phyloP scores from a whole-genome alignment of 345 rosid genomes.

The Sonneratia caseolaris region DNA sequence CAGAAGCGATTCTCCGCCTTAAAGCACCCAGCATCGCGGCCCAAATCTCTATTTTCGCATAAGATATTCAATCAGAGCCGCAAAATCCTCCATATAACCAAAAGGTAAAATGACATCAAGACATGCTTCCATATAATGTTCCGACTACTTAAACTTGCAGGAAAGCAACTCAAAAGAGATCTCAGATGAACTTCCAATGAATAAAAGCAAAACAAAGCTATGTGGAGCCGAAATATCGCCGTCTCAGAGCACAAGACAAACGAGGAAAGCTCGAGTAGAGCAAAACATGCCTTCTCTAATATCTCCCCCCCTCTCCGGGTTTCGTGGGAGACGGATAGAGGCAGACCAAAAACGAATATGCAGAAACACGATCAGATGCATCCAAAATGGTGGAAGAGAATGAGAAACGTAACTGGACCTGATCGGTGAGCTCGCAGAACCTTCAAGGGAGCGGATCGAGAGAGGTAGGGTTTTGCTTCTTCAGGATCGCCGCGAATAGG shows the following conservation, averaged over 20 bases:
- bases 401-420: neutral
- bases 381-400: neutral
- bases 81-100: neutral
- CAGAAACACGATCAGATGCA: neutral
- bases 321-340: neutral
- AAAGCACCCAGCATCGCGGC: slow-evolving; percentile 14
- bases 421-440: neutral
- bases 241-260: neutral
- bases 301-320: neutral
- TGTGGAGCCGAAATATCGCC: too few relatives aligned
- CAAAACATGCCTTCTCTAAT: neutral
- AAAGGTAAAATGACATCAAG: neutral
- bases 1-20: slow-evolving; percentile 16
- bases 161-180: neutral
- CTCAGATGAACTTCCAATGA: too few relatives aligned
- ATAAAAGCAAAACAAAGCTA: too few relatives aligned
- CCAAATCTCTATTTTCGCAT: slow-evolving; percentile 3
- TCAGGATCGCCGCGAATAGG: neutral
- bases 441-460: slow-evolving; percentile 1
- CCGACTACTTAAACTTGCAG: neutral
- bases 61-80: neutral
- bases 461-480: too few relatives aligned
- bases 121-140: neutral
- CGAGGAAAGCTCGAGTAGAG: too few relatives aligned
- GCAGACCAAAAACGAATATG: neutral